A percentile compares a stretch with the other conserved stretches of the same genome.
phyloP scores from a whole-genome alignment of 148 eudicot species.

The Chenopodium album region DNA sequence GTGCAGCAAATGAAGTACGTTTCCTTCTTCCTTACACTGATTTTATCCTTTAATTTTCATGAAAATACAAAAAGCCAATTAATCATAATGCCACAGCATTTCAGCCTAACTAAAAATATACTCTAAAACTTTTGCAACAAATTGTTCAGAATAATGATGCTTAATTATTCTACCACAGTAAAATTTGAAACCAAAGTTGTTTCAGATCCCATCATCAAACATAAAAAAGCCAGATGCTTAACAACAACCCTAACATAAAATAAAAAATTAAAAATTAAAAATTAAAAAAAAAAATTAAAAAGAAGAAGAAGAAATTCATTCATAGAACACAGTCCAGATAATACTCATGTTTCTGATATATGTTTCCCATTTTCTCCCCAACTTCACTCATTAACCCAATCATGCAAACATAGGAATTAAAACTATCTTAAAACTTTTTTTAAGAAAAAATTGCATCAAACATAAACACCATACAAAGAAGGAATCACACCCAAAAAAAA shows the following conservation, averaged over 20 bases:
- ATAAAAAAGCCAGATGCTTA: constrained; percentile 2
- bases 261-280: too few species aligned
- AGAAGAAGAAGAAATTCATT: too few species aligned
- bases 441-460: background rate
- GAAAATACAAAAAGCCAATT: constrained; percentile 15
- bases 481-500: background rate
- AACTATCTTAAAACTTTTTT: background rate
- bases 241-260: background rate
- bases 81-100: background rate
- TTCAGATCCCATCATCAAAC: constrained; percentile 1
- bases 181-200: background rate
- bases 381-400: background rate
- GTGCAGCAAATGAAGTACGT: constrained; percentile 4
- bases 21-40: constrained; percentile 14
- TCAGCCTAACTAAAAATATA: too few species aligned
- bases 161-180: background rate
- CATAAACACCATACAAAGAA: background rate
- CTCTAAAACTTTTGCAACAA: too few species aligned
- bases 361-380: background rate
- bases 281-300: too few species aligned
- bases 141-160: background rate
- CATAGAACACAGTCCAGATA: too few species aligned
- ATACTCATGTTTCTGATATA: background rate
- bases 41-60: background rate
- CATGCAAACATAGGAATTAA: background rate